phyloP scores from a whole-genome alignment of 2,329 filamentous ascomycete genomes.

The Aspergillus quadrilineatus region DNA sequence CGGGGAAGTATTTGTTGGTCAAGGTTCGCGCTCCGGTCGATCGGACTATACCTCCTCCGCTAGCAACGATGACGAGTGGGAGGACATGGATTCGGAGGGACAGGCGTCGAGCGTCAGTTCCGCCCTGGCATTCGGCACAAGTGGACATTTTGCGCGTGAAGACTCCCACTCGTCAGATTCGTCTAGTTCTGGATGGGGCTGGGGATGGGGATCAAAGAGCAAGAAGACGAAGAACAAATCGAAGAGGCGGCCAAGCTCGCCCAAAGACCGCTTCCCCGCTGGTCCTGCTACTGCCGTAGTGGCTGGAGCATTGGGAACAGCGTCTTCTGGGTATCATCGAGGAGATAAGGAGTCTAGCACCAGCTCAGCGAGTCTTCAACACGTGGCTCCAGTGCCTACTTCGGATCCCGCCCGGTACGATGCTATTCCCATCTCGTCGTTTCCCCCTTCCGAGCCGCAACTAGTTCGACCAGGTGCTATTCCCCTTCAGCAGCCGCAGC shows the following conservation, averaged over 20 bases:
- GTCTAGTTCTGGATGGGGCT: slow-evolving; percentile 58
- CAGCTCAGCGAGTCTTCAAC: slow-evolving; percentile 50
- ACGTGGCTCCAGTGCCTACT: slow-evolving; percentile 66
- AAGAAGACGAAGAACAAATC: slow-evolving; percentile 32
- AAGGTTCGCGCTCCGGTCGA: slow-evolving; percentile 28
- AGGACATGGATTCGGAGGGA: slow-evolving; percentile 58
- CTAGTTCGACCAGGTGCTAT: slow-evolving; percentile 57
- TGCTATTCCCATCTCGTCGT: slow-evolving; percentile 39
- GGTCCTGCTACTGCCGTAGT: slow-evolving; percentile 42
- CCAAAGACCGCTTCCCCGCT: slow-evolving; percentile 25
- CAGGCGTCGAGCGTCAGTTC: slow-evolving; percentile 56
- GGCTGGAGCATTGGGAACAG: slow-evolving; percentile 44
- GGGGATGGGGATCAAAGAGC: slow-evolving; percentile 56
- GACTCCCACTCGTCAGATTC: slow-evolving; percentile 58
- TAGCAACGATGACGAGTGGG: slow-evolving; percentile 55
- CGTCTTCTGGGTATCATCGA: slow-evolving; percentile 38
- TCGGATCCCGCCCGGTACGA: slow-evolving; percentile 65
- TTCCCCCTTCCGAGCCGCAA: slow-evolving; percentile 27
- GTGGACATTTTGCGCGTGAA: slow-evolving; percentile 45
- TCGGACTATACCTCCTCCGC: slow-evolving; percentile 28
- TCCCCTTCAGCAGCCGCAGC: slow-evolving; percentile 81
- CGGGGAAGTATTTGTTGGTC: slow-evolving; percentile 35
- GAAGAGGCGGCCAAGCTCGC: slow-evolving; percentile 19
- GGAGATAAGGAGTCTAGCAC: slow-evolving; percentile 30
- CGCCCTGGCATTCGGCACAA: slow-evolving; percentile 61